Evolutionary conservation across 371 early-diverging fungal genomes (phyloP).

Genomic region (Mortierella polycephala): DNA sequence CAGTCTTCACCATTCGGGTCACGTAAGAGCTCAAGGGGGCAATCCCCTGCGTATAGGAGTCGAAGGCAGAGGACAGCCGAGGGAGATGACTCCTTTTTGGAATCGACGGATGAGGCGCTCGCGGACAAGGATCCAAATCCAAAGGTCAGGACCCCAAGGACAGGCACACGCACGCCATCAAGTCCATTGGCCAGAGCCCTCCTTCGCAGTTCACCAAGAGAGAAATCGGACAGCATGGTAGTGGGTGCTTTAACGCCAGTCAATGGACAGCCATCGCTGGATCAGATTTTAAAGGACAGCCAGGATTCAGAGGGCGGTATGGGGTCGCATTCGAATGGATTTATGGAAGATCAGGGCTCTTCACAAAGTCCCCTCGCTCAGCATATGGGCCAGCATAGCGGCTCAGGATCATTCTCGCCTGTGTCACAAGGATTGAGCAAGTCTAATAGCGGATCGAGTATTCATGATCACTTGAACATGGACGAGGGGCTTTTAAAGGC

Average conservation of each 20-base stretch:
- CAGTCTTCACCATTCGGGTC: slow-evolving; percentile 42
- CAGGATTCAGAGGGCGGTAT: slow-evolving; percentile 8
- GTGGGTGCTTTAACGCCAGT: slow-evolving; percentile 3
- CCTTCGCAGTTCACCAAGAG: slow-evolving; percentile 20
- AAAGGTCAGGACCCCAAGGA: slow-evolving; percentile 30
- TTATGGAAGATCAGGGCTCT: background rate
- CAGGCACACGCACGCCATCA: slow-evolving; percentile 34
- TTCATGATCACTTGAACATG: too few species aligned
- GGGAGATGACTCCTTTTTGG: slow-evolving; percentile 43
- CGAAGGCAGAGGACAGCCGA: slow-evolving; percentile 25
- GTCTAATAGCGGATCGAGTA: too few species aligned
- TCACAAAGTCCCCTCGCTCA: too few species aligned
- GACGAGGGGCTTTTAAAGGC: too few species aligned
- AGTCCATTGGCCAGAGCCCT: slow-evolving; percentile 42
- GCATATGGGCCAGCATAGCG: too few species aligned
- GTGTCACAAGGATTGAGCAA: too few species aligned
- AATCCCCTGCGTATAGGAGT: slow-evolving; percentile 43
- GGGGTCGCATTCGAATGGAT: background rate
- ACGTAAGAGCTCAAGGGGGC: slow-evolving; percentile 37
- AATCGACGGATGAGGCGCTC: slow-evolving; percentile 40
- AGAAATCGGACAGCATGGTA: slow-evolving; percentile 5
- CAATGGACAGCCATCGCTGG: slow-evolving; percentile 20
- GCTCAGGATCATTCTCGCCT: too few species aligned
- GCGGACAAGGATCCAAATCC: slow-evolving; percentile 41
- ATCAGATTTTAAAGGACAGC: slow-evolving; percentile 24